Evolutionary conservation across 257 asterid genomes (phyloP), one percentile per base, ranked within the genome.

Genomic region (Coffea eugenioides): DNA sequence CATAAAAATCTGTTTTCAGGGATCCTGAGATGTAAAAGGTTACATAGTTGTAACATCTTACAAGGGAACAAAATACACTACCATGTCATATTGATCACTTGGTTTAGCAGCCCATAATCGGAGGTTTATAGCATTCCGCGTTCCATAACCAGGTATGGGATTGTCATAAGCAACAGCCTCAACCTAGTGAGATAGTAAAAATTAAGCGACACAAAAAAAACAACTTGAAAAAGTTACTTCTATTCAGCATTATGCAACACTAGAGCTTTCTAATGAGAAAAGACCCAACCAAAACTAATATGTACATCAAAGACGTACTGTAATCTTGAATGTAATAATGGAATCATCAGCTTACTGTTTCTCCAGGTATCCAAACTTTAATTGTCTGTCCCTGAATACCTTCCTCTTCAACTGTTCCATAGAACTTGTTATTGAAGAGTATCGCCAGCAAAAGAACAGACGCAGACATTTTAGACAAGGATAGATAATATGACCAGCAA

Each of bases 91-190:
- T 69, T 88, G 85, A 39, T 85, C 88, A 82, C 89, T 88, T 80
- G 91, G 91, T 88, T 88, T 88, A 69, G 91, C 89, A 80, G 91
- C 91, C 91, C 91, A 88, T 68, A 88, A 82, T 77, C 91, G 87
- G 73, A 88, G 87, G 81, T 88, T 88, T 79, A 86, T 82, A 75
- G 91, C 87, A 84, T 83, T 88, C 80, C 87, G 82, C 1, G 91
- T 88, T 59, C 88, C 91, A 84, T 88, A 88, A 76, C 91, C 89
- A 59, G 91, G 91, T 82, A 86, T 80, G 39, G 89, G 91, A 75
- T 88, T 86, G 80, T 86, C 91, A 74, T 88, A 88, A 78, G 91
- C 91, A 81, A 88, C 89, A 18, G 89, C 91, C 71, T 88, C 91
- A 34, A 88, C 88, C 91, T 88, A 73, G 48, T 64, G 18, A 80